Conservation (phyloP, 495 filamentous ascomycete genomes). For the Talaromyces nanjingensis region DNA sequence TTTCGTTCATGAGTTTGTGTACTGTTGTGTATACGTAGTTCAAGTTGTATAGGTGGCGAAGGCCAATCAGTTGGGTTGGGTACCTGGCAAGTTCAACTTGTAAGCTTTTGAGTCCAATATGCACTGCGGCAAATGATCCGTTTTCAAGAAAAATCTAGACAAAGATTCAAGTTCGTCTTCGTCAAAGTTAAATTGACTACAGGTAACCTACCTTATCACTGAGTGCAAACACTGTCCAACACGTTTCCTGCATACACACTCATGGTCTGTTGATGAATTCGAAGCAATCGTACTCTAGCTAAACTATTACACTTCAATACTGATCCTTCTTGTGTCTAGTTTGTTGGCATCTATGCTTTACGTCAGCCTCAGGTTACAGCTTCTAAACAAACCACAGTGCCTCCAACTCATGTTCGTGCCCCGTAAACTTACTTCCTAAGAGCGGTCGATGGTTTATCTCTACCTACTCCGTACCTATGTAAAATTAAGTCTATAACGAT, state of each 20-base stretch:
- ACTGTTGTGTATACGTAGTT: not conserved
- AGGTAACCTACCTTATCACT: not conserved
- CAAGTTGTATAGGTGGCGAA: not conserved
- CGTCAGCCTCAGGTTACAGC: not conserved
- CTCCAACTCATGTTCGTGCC: not conserved
- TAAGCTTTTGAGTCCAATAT: not conserved
- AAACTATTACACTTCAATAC: not conserved
- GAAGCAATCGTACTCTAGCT: slow-evolving; percentile 4
- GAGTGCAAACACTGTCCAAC: not conserved
- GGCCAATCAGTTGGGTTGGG: not conserved
- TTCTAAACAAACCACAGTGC: not conserved
- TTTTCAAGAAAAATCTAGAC: not conserved
- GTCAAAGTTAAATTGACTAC: too few relatives aligned
- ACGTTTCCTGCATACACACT: not conserved
- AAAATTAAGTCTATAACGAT: not conserved
- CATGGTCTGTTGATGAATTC: not conserved
- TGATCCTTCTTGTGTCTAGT: not conserved
- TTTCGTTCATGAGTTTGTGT: not conserved
- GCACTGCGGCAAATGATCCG: not conserved
- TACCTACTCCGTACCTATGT: not conserved
- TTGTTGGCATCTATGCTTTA: not conserved
- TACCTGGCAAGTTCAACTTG: not conserved
- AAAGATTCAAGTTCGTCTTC: not conserved
- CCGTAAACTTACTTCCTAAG: not conserved
- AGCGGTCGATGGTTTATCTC: not conserved